These are phyloP conservation scores for Ophiosphaerella korrae DNA, from an alignment of 2,329 filamentous ascomycete genomes.

Conservation along the genomic window DNA sequence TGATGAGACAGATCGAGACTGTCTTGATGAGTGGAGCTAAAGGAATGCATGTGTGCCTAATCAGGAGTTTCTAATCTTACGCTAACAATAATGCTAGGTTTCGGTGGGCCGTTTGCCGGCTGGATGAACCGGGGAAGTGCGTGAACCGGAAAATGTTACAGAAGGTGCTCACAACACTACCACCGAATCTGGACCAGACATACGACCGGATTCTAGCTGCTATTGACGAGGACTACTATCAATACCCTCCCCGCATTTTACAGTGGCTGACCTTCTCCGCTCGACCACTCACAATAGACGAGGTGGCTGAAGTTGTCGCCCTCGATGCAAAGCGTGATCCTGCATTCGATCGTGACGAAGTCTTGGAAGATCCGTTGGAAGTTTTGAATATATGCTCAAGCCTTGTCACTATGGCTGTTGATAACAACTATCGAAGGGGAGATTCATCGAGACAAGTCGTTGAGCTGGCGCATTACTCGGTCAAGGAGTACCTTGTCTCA, in stretches of 20 bases:
- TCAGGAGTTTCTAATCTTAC: background rate
- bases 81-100: conserved; percentile 19
- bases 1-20: conserved; percentile 26
- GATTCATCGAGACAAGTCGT: background rate
- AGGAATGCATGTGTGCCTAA: conserved; percentile 19
- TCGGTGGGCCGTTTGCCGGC: conserved; percentile 18
- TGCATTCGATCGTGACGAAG: conserved; percentile 13
- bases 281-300: conserved; percentile 23
- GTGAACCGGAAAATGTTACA: conserved; percentile 9
- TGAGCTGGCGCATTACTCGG: conserved; percentile 9
- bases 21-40: conserved; percentile 26
- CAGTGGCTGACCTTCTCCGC: conserved; percentile 32
- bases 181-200: conserved; percentile 18
- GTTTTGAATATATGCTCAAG: background rate
- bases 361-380: conserved; percentile 4
- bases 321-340: conserved; percentile 26
- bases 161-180: conserved; percentile 13
- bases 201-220: conserved; percentile 20
- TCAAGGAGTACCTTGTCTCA: conserved; percentile 4
- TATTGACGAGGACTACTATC: conserved; percentile 11
- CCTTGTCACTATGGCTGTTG: background rate
- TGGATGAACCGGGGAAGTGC: conserved; percentile 15
- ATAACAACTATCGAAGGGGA: background rate
- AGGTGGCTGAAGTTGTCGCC: conserved; percentile 31
- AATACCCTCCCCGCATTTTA: conserved; percentile 29